Percentiles rank a stretch among this genome's conserved stretches.
Evolutionary conservation across 1,284 basidiomycete species (phyloP).

Genomic region (Thecaphora thlaspeos): DNA sequence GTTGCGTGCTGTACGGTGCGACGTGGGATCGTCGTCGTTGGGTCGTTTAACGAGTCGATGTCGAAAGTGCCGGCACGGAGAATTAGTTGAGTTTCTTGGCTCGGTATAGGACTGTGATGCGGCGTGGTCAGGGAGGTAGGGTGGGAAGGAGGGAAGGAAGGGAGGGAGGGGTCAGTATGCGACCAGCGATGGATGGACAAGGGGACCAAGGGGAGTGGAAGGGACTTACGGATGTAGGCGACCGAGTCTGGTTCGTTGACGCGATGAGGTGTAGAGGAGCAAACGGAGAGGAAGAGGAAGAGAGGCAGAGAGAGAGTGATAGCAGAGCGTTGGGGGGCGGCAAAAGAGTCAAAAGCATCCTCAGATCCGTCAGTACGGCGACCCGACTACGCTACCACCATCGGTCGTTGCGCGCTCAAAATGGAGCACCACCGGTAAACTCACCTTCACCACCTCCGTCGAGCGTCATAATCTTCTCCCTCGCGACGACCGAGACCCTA

Average conservation of each 20-base stretch:
- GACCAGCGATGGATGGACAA: neutral
- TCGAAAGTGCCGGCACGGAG: too few relatives aligned
- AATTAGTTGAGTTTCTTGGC: slow-evolving; percentile 27
- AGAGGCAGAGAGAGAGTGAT: neutral
- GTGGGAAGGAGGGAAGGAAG: neutral
- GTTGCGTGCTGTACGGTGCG: too few relatives aligned
- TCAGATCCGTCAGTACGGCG: too few relatives aligned
- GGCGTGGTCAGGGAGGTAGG: neutral
- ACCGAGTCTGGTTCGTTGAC: slow-evolving; percentile 33
- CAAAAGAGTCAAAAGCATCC: too few relatives aligned
- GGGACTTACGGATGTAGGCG: slow-evolving; percentile 42
- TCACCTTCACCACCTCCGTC: slow-evolving; percentile 51
- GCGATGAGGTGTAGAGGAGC: neutral
- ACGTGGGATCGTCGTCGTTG: too few relatives aligned
- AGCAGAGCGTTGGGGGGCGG: too few relatives aligned
- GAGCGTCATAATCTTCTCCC: slow-evolving; percentile 50
- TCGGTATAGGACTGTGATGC: slow-evolving; percentile 36
- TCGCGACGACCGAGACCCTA: slow-evolving; percentile 39
- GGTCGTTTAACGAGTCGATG: too few relatives aligned
- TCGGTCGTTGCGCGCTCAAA: too few relatives aligned
- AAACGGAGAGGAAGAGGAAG: neutral
- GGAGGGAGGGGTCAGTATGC: neutral
- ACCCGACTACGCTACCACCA: too few relatives aligned
- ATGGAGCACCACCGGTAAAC: too few relatives aligned
- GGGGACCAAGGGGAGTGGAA: neutral